These are phyloP conservation scores for Populus deltoides DNA, from an alignment of 345 rosid genomes.

Conservation along the genomic window DNA sequence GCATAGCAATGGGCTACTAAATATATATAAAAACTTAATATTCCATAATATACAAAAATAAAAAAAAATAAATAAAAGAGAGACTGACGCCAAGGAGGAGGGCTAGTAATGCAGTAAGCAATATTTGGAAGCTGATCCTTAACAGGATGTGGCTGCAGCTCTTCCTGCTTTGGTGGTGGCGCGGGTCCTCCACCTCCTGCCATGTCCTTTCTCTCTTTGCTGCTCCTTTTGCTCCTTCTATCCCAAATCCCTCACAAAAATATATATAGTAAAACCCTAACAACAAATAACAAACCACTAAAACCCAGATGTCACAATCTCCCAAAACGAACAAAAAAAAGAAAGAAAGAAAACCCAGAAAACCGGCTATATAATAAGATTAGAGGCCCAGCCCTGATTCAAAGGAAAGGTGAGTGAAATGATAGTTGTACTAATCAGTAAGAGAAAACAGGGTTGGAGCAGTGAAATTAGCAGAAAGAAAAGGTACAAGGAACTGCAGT, in stretches of 20 bases:
- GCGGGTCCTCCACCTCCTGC: slow-evolving; percentile 63
- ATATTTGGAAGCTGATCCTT: slow-evolving; percentile 81
- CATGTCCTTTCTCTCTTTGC: slow-evolving; percentile 28
- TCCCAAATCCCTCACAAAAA: slow-evolving; percentile 28
- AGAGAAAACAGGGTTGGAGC: not conserved
- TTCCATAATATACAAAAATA: not conserved
- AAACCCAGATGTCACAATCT: slow-evolving; percentile 18
- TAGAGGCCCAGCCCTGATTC: not conserved
- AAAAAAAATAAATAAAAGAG: not conserved
- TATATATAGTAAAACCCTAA: slow-evolving; percentile 22
- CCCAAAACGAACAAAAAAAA: slow-evolving; percentile 4
- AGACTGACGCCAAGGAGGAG: slow-evolving; percentile 98
- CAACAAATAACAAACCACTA: not conserved
- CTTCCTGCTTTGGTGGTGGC: slow-evolving; percentile 81
- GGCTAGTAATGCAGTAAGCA: slow-evolving; percentile 87
- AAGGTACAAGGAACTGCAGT: slow-evolving; percentile 20
- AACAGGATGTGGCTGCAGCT: slow-evolving; percentile 82
- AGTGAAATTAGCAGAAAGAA: slow-evolving; percentile 12
- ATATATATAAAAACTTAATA: not conserved
- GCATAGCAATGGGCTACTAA: not conserved
- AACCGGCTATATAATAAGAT: not conserved
- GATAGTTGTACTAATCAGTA: not conserved
- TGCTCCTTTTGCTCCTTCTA: not conserved
- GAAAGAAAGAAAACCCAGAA: not conserved
- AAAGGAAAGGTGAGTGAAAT: not conserved